Evolutionary conservation across 768 basidiomycete genomes (phyloP), one percentile per base, ranked within the genome.

Genomic region (Pleurotus tuoliensis): DNA sequence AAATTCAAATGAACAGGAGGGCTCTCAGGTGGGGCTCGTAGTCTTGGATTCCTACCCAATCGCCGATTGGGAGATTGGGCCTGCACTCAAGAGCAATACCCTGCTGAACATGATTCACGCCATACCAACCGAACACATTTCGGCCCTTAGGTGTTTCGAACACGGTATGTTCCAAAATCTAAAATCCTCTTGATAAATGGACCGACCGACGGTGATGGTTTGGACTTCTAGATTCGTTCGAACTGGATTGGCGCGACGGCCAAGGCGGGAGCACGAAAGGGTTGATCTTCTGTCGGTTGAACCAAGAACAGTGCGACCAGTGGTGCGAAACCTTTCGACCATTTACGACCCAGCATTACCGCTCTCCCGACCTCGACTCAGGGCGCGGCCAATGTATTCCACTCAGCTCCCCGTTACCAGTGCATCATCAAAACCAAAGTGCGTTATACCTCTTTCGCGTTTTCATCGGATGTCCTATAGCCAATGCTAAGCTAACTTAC

Each of bases 31-130:
- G 4, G 47, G 40, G 39, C 59, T 54, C 54, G 51, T 43, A 27
- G 57, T 56, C 34, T 47, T 57, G 39, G 58, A 59, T 4, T 30
- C 57, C 39, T 74, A 76, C 58, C 74, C 75, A 1, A 65, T 74
- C 3, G 56, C 61, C 9, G 58, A 72, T 2, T 77, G 76, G 76
- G 72, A 74, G 58, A 54, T 74, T 7, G 76, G 76, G 1, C 69
- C 71, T 6, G 74, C 71, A 0, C 61, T 75, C 22, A 60, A 64
- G 41, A 61, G 64, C 47, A 61, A 47, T 11, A 64, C 63, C 20
- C 64, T 66, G 1, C 55, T 76, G 34, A 63, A 67, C 43, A 56
- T 75, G 6, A 63, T 69, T 2, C 60, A 69, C 57, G 69, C 69
- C 6, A 70, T 75, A 20, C 69, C 71, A 5, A 67, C 67, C 2